Base-by-base conservation (phyloP, 2,329 filamentous ascomycete genomes). In the Aspergillus sp. region DNA sequence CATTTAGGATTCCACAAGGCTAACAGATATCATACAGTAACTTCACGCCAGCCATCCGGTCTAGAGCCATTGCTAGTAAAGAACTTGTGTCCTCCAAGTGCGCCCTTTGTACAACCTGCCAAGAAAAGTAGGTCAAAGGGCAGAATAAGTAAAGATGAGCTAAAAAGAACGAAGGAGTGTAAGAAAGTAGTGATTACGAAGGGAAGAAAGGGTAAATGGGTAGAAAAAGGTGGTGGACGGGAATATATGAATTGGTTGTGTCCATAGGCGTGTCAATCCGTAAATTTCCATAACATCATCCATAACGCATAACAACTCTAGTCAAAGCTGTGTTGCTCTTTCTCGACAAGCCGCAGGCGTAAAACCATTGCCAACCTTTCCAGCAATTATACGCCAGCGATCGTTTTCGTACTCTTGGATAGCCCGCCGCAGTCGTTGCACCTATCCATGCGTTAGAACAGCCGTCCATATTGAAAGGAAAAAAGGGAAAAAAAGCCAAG, bases 301-400 rank as follows among this genome's bases (percentile, higher is more conserved):
- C 58, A 54, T 48, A n/a, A 41, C 21, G 40, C 35, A 54, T 40
- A 43, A 37, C 53, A 33, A 21, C 47, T 31, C 43, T 48, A 25
- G 39, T 56, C 44, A 58, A 8, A 72, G 70, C 69, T 78, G 59
- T 69, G 84, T 78, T 33, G 87, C 88, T 68, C 91, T 89, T 69
- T 96, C 91, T 73, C 89, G 89, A 77, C 93, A 97, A 45, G 92
- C 91, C 37, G 87, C 85, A 41, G 93, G 90, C 39, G 91, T 95
- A 71, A 96, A 96, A 47, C 93, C 92, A 51, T 88, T 90, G 60
- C 93, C 93, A 67, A 97, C 89, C 77, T 96, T 96, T 69, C 90
- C 90, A 59, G 93, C 89, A 62, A 96, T 87, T 70, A 96, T 91
- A 66, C 91, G 89, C 93, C 93, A 97, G 72, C 91, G 91, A 74